Evolutionary conservation across 169 alveolate genomes (phyloP).

Genomic region (Cryptosporidium ryanae): DNA sequence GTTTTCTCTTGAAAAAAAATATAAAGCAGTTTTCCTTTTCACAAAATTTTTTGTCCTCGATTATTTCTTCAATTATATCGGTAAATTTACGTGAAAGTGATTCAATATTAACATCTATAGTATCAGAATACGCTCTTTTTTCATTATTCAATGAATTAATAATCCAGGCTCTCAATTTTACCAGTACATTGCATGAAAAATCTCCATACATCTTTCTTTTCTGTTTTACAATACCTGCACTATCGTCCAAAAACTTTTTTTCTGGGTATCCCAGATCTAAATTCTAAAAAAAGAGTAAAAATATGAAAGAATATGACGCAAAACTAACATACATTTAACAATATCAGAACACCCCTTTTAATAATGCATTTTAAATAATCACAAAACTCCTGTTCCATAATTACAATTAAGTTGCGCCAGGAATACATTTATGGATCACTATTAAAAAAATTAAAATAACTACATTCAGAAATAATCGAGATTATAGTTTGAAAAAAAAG

Average conservation of each 20-base stretch:
- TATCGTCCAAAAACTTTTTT: constrained; percentile 1
- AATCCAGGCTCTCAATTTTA: constrained; percentile 48
- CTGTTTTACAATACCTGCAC: background rate
- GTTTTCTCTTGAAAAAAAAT: background rate
- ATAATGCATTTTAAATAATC: constrained; percentile 12
- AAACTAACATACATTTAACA: constrained; percentile 14
- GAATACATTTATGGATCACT: no score
- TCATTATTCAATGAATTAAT: background rate
- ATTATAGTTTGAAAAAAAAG: no score
- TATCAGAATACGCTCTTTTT: background rate
- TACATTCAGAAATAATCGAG: no score
- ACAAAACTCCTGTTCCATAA: constrained; percentile 1
- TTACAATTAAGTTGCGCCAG: background rate
- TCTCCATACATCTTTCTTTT: constrained; percentile 30
- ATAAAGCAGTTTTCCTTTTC: background rate
- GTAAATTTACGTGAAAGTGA: constrained; percentile 10
- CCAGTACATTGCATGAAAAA: constrained; percentile 22
- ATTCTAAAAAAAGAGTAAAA: constrained; percentile 6
- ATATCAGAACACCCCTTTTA: background rate
- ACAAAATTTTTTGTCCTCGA: background rate
- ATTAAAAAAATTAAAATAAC: no score
- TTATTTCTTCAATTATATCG: background rate
- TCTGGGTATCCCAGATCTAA: constrained; percentile 12
- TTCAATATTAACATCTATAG: background rate
- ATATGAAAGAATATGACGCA: background rate